phyloP scores from a whole-genome alignment of 768 basidiomycete species.

The Tricholoma sp. region DNA sequence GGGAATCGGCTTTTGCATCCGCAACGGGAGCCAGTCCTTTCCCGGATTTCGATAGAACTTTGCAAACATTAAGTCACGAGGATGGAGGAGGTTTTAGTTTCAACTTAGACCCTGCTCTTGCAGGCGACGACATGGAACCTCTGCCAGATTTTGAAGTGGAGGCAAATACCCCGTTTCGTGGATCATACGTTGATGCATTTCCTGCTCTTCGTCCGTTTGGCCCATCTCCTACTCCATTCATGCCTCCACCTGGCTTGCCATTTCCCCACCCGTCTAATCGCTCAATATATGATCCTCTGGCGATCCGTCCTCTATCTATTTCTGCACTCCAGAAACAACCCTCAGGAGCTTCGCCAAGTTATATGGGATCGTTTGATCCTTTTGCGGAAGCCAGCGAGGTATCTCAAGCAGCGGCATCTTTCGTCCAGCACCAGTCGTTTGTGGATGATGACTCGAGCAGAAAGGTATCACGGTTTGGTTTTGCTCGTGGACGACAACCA shows the following conservation, averaged over 20 bases:
- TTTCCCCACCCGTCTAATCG: conserved; percentile 44
- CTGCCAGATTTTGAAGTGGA: conserved; percentile 50
- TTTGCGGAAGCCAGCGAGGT: conserved; percentile 63
- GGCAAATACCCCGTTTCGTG: conserved; percentile 53
- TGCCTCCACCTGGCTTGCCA: conserved; percentile 50
- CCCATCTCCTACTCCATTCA: conserved; percentile 27
- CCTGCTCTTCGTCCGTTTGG: conserved; percentile 47
- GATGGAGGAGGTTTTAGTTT: conserved; percentile 79
- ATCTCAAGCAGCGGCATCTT: conserved; percentile 24
- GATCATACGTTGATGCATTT: conserved; percentile 67
- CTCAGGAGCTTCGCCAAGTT: conserved; percentile 42
- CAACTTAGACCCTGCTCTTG: conserved; percentile 77
- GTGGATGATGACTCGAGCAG: conserved; percentile 56
- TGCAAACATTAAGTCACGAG: conserved; percentile 63
- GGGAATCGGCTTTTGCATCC: conserved; percentile 48
- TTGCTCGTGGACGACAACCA: conserved; percentile 66
- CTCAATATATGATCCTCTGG: conserved; percentile 52
- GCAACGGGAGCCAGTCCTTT: conserved; percentile 57
- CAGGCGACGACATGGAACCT: conserved; percentile 37
- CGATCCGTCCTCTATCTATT: conserved; percentile 30
- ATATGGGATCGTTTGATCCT: conserved; percentile 77
- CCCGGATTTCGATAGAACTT: conserved; percentile 85
- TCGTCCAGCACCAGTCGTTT: conserved; percentile 32
- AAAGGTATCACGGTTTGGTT: conserved; percentile 77
- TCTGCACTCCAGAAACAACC: conserved; percentile 37